These are phyloP conservation scores for Colletotrichum trifolii DNA, from an alignment of 2,329 filamentous ascomycete genomes.

Conservation along the genomic window DNA sequence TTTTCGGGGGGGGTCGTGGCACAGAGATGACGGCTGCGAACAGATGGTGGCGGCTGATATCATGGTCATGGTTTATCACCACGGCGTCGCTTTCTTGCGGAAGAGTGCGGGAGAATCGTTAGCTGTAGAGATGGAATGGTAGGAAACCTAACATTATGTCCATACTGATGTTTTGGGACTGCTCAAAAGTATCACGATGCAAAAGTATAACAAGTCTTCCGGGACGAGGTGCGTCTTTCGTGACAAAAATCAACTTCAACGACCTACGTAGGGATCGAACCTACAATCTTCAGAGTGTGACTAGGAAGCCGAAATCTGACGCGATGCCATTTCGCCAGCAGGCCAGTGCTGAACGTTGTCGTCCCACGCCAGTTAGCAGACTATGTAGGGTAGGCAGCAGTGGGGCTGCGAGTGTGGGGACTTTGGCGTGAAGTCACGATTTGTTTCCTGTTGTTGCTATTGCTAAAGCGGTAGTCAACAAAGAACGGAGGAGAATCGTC, in stretches of 20 bases:
- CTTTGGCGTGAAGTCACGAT: not conserved
- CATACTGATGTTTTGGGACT: too few relatives aligned
- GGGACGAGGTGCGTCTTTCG: not conserved
- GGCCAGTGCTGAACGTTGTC: slow-evolving; percentile 6
- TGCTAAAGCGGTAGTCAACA: too few relatives aligned
- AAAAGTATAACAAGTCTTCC: not conserved
- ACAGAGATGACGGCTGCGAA: not conserved
- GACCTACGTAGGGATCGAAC: slow-evolving; percentile 36
- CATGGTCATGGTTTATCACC: not conserved
- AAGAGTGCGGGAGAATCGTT: too few relatives aligned
- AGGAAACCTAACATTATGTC: too few relatives aligned
- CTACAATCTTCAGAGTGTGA: slow-evolving; percentile 35
- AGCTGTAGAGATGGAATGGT: too few relatives aligned
- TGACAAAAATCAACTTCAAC: not conserved
- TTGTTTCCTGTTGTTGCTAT: too few relatives aligned
- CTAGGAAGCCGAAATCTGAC: slow-evolving; percentile 34
- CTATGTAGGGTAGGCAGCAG: not conserved
- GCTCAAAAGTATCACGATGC: not conserved
- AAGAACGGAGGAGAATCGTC: too few relatives aligned
- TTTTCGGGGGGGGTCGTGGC: not conserved
- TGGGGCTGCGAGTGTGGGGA: not conserved
- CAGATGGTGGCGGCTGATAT: slow-evolving; percentile 5
- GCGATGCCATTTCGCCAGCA: slow-evolving; percentile 38
- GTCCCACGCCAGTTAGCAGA: accelerated
- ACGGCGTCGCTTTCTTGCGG: not conserved